phyloP scores from a whole-genome alignment of 306 rosid species.

The Pterocarpus macrocarpus region DNA sequence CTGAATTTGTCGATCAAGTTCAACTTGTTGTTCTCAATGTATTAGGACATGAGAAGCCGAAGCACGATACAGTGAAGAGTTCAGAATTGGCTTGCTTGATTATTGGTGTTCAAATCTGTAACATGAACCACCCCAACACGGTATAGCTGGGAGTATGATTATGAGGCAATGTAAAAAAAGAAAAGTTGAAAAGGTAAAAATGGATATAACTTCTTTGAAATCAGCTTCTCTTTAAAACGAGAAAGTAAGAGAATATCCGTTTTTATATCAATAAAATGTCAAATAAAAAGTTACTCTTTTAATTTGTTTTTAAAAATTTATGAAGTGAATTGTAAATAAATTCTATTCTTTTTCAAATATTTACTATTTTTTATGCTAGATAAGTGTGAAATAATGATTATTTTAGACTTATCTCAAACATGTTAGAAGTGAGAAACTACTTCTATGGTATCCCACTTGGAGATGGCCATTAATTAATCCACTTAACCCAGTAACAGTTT shows the following conservation, averaged over 20 bases:
- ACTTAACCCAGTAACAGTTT: neutral
- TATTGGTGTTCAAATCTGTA: neutral
- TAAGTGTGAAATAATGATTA: neutral
- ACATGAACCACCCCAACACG: neutral
- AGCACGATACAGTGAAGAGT: neutral
- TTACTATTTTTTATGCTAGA: neutral
- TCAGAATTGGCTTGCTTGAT: neutral
- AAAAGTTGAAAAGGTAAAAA: too few relatives aligned
- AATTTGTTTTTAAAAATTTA: neutral
- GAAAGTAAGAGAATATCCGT: too few relatives aligned
- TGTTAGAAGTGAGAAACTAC: neutral
- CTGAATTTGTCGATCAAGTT: slow-evolving; percentile 1
- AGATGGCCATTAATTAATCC: neutral
- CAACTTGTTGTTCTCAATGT: slow-evolving; percentile 5
- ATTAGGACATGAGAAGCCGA: neutral
- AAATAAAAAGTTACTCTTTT: too few relatives aligned
- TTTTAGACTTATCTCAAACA: neutral
- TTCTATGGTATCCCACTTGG: neutral
- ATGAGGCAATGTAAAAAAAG: too few relatives aligned
- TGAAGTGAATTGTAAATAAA: neutral
- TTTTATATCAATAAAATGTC: too few relatives aligned
- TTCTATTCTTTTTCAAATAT: neutral
- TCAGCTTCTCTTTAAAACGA: too few relatives aligned
- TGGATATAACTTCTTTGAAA: too few relatives aligned
- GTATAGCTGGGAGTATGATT: too few relatives aligned